Evolutionary conservation across 768 basidiomycete species (phyloP), one percentile per base, ranked within the genome.

Genomic region (Piloderma croceum): DNA sequence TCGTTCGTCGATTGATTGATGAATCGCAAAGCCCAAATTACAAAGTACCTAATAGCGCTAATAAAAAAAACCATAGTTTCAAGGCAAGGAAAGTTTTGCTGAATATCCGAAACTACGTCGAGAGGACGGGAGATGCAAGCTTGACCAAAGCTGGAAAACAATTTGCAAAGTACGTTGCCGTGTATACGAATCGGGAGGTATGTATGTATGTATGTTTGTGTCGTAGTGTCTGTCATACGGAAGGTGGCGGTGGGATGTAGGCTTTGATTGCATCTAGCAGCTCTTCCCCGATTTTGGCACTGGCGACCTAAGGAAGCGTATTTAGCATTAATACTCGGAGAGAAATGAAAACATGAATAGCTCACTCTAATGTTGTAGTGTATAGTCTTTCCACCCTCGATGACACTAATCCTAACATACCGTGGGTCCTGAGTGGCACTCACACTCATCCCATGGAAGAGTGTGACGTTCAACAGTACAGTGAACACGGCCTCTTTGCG

Each of bases 401-500:
- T 77, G 27, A 74, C 77, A 51, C 83, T 83, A 59, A 90, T 81
- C 39, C 84, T 70, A 52, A 90, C 54, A 61, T 88, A 90, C 50
- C 86, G 76, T 13, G 84, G 83, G 52, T 90, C 86, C 55, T 84
- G 83, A 13, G 83, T 81, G 41, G 83, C 52, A 43, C 65, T 67
- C 58, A 80, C 84, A 41, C 70, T 71, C 85, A 90, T 90, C 23
- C 87, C 87, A 50, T 68, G 66, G 69, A 89, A 90, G 38, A 90
- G 65, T 34, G 81, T 76, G 36, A 81, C 75, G 50, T 90, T 90
- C 32, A 90, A 67, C 42, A 90, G 54, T 38, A 89, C 59, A 2
- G 83, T 70, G 55, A 79, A 82, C 15, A 89, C 86, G 1, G 85
- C 87, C 51, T 90, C 87, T 58, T 88, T 89, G 46, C 87, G 75